Conservation (phyloP, 2,329 filamentous ascomycete species). For the Septoria linicola region DNA sequence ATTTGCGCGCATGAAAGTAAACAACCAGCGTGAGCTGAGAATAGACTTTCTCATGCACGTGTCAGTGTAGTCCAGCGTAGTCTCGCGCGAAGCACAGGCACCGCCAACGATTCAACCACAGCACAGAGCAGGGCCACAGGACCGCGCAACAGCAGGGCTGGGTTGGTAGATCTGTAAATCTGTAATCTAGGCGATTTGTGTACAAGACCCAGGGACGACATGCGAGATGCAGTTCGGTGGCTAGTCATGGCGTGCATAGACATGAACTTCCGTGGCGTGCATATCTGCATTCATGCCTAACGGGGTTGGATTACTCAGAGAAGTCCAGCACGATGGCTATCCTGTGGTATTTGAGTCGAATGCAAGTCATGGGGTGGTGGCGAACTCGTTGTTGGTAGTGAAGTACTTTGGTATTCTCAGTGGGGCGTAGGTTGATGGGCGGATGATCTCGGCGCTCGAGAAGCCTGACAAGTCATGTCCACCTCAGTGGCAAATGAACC, state of each 20-base stretch:
- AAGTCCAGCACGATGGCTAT: too few species aligned
- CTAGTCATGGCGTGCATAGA: background rate
- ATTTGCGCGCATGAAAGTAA: too few species aligned
- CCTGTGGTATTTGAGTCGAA: too few species aligned
- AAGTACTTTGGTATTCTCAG: background rate
- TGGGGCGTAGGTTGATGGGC: background rate
- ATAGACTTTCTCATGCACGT: too few species aligned
- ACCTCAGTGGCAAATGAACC: too few species aligned
- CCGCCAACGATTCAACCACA: conserved; percentile 14
- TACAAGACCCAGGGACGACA: background rate
- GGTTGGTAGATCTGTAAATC: background rate
- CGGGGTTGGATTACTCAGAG: background rate
- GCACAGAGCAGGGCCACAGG: conserved; percentile 3
- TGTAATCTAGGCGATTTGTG: background rate
- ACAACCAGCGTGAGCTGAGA: background rate
- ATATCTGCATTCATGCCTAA: background rate
- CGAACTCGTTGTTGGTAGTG: background rate
- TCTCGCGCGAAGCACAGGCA: conserved; percentile 4
- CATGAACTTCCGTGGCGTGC: background rate
- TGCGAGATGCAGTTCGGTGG: background rate
- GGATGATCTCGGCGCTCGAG: background rate
- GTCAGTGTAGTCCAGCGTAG: too few species aligned
- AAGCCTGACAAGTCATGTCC: background rate
- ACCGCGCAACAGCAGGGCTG: background rate
- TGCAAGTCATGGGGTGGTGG: background rate